Conservation (phyloP, 2,329 filamentous ascomycete genomes). For the Stachybotrys chlorohalonatus region DNA sequence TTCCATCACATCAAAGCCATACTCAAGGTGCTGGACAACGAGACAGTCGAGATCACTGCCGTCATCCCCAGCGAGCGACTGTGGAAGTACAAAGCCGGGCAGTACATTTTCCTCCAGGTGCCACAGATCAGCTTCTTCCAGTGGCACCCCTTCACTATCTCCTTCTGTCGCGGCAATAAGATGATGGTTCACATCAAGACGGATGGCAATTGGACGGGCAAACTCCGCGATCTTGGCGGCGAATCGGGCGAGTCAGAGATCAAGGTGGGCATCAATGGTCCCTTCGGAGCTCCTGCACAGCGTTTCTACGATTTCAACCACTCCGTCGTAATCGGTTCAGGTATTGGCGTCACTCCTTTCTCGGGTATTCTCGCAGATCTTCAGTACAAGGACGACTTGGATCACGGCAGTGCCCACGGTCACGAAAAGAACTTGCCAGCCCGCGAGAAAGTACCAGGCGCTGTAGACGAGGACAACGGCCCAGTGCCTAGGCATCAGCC, state of each 20-base stretch:
- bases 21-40: conserved; percentile 38
- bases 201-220: conserved; percentile 46
- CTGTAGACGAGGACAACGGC: not conserved
- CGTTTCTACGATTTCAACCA: conserved; percentile 50
- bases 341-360: conserved; percentile 50
- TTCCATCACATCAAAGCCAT: conserved; percentile 39
- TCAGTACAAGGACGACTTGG: conserved; percentile 34
- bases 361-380: conserved; percentile 47
- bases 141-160: conserved; percentile 53
- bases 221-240: conserved; percentile 32
- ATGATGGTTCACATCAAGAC: conserved; percentile 50
- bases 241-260: conserved; percentile 26
- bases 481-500: not conserved
- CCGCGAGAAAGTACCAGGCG: not conserved
- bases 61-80: conserved; percentile 36
- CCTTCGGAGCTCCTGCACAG: conserved; percentile 49
- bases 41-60: conserved; percentile 41
- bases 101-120: conserved; percentile 48
- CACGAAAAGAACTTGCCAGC: conserved; percentile 1
- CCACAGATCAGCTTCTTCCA: conserved; percentile 43
- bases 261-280: conserved; percentile 45
- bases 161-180: conserved; percentile 39
- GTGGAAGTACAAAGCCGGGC: conserved; percentile 46
- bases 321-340: conserved; percentile 44
- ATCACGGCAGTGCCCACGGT: conserved; percentile 16